Percentiles rank a stretch among this genome's conserved stretches.
Evolutionary conservation across 495 filamentous ascomycete genomes (phyloP).

Genomic region (Penicillium cataractarum): DNA sequence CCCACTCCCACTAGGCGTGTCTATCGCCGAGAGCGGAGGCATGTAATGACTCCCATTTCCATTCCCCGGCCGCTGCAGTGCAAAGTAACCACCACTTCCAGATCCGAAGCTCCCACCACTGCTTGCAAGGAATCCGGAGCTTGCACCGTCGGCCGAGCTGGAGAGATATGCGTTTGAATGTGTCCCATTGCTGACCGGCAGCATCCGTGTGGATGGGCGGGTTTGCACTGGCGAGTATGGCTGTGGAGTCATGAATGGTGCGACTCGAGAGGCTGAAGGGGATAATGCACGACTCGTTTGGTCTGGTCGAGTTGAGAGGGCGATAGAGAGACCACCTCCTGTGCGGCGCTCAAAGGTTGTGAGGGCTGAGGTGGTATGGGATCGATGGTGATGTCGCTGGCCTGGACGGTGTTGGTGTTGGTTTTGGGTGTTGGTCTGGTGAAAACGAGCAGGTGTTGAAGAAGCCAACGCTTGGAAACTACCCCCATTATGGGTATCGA

Average conservation of each 20-base stretch:
- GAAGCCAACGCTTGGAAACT: constrained; percentile 13
- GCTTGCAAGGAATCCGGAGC: constrained; percentile 6
- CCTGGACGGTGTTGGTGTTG: constrained; percentile 8
- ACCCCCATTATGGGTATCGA: background rate
- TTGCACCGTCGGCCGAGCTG: constrained; percentile 10
- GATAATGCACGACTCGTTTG: constrained; percentile 8
- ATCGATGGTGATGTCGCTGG: constrained; percentile 38
- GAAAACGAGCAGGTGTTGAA: constrained; percentile 5
- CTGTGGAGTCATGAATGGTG: constrained; percentile 32
- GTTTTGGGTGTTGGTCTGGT: constrained; percentile 3
- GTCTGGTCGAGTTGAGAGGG: constrained; percentile 28
- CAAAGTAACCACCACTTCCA: constrained; percentile 35
- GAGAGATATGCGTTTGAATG: constrained; percentile 3
- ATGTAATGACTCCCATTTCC: constrained; percentile 5
- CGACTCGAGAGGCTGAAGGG: constrained; percentile 17
- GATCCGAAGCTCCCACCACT: constrained; percentile 5
- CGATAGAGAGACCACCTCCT: constrained; percentile 21
- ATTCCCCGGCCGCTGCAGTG: constrained; percentile 20
- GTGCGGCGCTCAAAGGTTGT: constrained; percentile 17
- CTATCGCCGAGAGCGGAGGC: constrained; percentile 16
- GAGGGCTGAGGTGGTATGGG: constrained; percentile 40
- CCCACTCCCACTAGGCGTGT: constrained; percentile 29
- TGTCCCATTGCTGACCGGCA: constrained; percentile 5
- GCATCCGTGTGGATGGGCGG: constrained; percentile 7
- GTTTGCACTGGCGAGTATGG: constrained; percentile 20